Conservation (phyloP, 2,329 filamentous ascomycete species). For the Rhytidhysteron rufulum region DNA sequence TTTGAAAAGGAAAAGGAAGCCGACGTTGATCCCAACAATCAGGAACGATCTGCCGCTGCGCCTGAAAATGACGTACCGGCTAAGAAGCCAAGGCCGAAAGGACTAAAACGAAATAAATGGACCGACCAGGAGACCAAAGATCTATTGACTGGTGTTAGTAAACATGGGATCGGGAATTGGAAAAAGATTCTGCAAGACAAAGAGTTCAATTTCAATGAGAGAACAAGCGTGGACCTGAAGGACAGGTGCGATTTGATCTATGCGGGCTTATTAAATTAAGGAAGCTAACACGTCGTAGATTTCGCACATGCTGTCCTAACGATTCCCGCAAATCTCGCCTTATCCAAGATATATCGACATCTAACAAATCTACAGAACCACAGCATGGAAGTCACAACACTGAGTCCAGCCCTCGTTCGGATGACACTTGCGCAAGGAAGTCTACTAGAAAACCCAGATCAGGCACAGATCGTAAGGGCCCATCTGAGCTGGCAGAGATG, state of each 20-base stretch:
- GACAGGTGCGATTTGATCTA: conserved; percentile 45
- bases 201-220: conserved; percentile 54
- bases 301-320: conserved; percentile 53
- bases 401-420: too few species aligned
- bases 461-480: conserved; percentile 17
- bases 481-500: conserved; percentile 36
- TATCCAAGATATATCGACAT: background rate
- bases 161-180: conserved; percentile 62
- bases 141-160: conserved; percentile 56
- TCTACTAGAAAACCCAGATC: conserved; percentile 7
- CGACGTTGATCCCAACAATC: background rate
- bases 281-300: conserved; percentile 27
- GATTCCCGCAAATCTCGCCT: conserved; percentile 32
- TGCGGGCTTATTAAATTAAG: conserved; percentile 13
- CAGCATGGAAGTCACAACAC: too few species aligned
- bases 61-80: conserved; percentile 1
- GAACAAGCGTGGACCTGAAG: conserved; percentile 61
- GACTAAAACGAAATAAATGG: conserved; percentile 58
- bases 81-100: conserved; percentile 20
- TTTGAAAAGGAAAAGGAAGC: background rate
- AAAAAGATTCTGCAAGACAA: conserved; percentile 57
- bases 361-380: background rate
- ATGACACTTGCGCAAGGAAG: too few species aligned
- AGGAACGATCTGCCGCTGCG: background rate
- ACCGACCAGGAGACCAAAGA: conserved; percentile 59